phyloP scores from a whole-genome alignment of 2,329 filamentous ascomycete genomes.

The Sporothrix brasiliensis region DNA sequence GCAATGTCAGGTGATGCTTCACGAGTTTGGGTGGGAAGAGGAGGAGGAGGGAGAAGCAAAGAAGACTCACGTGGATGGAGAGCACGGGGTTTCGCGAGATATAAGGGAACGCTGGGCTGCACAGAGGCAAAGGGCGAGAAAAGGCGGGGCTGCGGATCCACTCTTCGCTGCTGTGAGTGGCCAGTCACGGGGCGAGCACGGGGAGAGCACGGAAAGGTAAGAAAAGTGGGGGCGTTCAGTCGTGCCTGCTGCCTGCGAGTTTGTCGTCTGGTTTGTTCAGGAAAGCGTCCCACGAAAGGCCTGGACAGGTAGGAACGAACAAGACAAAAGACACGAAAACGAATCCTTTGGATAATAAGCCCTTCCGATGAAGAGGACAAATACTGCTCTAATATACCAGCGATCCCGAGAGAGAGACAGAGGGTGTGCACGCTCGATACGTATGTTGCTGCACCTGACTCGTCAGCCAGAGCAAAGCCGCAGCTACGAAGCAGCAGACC shows the following conservation, averaged over 20 bases:
- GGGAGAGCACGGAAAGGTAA: not conserved
- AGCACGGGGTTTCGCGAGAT: constrained; percentile 37
- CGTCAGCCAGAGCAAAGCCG: not conserved
- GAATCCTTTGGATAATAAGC: not conserved
- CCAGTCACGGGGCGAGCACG: not conserved
- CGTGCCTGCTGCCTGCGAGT: not conserved
- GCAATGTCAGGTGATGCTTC: constrained; percentile 39
- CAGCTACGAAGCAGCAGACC: not conserved
- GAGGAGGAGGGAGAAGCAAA: constrained; percentile 22
- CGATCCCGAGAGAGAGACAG: not conserved
- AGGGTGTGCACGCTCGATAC: not conserved
- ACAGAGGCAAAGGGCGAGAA: constrained; percentile 5
- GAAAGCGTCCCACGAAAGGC: constrained; percentile 1
- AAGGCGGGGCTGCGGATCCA: constrained; percentile 28
- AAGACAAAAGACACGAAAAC: not conserved
- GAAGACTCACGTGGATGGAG: constrained; percentile 37
- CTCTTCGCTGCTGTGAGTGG: constrained; percentile 7
- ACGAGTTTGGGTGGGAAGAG: constrained; percentile 34
- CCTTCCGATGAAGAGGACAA: not conserved
- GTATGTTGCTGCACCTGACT: constrained; percentile 11
- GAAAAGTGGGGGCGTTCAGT: constrained; percentile 12
- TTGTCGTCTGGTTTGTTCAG: not conserved
- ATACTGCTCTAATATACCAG: not conserved
- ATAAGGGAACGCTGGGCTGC: constrained; percentile 31
- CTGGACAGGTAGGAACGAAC: not conserved